A percentile compares a stretch with the other conserved stretches of the same genome.
These are phyloP conservation scores for Saccharata proteae DNA, from an alignment of 2,329 filamentous ascomycete species.

Conservation along the genomic window DNA sequence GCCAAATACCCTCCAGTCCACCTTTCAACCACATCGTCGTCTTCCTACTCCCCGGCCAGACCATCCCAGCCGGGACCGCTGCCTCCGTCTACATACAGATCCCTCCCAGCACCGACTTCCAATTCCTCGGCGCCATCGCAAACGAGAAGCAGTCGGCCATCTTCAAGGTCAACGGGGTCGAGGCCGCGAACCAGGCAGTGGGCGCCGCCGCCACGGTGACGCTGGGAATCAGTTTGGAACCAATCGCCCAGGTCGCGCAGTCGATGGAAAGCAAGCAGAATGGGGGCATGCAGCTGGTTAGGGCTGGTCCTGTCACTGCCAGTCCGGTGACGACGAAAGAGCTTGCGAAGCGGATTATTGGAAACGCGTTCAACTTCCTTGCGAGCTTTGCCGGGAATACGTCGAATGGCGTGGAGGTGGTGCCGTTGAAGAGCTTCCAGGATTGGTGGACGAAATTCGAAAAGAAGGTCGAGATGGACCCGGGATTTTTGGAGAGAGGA, in stretches of 20 bases:
- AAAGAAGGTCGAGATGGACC: constrained; percentile 70
- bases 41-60: constrained; percentile 70
- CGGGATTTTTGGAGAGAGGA: constrained; percentile 71
- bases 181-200: background rate
- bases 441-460: constrained; percentile 99
- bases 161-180: constrained; percentile 52
- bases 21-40: constrained; percentile 66
- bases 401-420: constrained; percentile 61
- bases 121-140: constrained; percentile 78
- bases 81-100: constrained; percentile 83
- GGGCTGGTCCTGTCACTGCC: constrained; percentile 17
- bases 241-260: constrained; percentile 55
- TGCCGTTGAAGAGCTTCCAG: constrained; percentile 89
- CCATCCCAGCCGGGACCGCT: constrained; percentile 62
- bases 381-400: constrained; percentile 66
- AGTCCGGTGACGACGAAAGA: constrained; percentile 53
- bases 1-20: constrained; percentile 52
- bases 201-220: constrained; percentile 44
- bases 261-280: constrained; percentile 51
- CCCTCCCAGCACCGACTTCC: constrained; percentile 51
- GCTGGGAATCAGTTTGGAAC: constrained; percentile 74
- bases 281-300: constrained; percentile 22
- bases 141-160: constrained; percentile 85
- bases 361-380: constrained; percentile 94
- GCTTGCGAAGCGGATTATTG: constrained; percentile 85